Conservation (phyloP, 306 rosid species). For the Comarum palustre region DNA sequence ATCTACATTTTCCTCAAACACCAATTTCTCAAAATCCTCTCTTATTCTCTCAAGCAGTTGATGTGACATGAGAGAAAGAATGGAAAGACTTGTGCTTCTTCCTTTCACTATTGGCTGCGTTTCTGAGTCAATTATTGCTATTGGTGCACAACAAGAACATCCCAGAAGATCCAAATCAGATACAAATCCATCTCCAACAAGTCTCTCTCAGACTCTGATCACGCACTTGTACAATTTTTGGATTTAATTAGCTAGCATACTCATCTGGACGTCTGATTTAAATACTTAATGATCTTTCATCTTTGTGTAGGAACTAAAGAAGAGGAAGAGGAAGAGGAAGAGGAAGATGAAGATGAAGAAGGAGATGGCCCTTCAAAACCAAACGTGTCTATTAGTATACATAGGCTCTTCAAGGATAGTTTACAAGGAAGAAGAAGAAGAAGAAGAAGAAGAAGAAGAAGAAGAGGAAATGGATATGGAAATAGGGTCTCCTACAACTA, state of each 20-base stretch:
- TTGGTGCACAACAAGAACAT: conserved; percentile 52
- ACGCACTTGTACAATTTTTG: background rate
- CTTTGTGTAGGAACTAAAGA: conserved; percentile 43
- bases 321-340: conserved; percentile 26
- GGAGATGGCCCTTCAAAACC: conserved; percentile 62
- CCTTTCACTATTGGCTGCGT: conserved; percentile 86
- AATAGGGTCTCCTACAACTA: conserved; percentile 73
- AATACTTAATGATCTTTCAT: background rate
- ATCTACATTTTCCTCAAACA: conserved; percentile 31
- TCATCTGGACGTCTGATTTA: background rate
- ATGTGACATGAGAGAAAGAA: conserved; percentile 61
- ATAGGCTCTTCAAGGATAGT: conserved; percentile 69
- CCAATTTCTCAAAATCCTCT: background rate
- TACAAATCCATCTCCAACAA: conserved; percentile 41
- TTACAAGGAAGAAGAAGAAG: conserved; percentile 70
- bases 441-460: conserved; percentile 36
- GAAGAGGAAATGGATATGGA: conserved; percentile 58
- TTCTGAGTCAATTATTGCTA: conserved; percentile 84
- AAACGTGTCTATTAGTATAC: conserved; percentile 53
- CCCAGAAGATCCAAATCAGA: conserved; percentile 56
- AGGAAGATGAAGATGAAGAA: conserved; percentile 25
- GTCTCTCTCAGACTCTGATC: conserved; percentile 45
- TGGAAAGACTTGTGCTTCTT: conserved; percentile 92
- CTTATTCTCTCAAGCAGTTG: conserved; percentile 11
- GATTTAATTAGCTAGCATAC: background rate